Base-by-base conservation (phyloP, 768 basidiomycete species). In the Mycena galopus region DNA sequence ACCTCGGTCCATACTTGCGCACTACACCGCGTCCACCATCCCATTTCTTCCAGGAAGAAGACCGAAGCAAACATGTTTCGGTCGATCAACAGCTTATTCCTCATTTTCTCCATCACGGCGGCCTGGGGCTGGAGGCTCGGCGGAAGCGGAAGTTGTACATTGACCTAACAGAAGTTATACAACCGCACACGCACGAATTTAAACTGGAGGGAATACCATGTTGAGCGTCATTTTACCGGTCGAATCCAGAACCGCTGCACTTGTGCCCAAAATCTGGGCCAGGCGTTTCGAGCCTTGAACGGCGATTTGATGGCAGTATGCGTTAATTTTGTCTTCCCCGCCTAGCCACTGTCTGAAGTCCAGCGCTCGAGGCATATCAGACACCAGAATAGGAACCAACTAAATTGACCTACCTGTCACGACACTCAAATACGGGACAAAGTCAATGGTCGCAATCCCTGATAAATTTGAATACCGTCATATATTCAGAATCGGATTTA, bases 301-400 rank as follows among this genome's bases (percentile, higher is more conserved):
- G 2, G 94, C 95, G 10, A 96, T 86, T 12, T 85, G 76, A 78
- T 92, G 93, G 73, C 91, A 94, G 79, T 96, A 96, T 2, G 83
- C 84, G 72, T 90, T 91, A 68, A 96, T 96, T 74, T 87, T 88
- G 33, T 88, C 82, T 81, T 97, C 96, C 3, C 96, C 96, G 0
- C 96, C 95, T 17, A 96, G 83, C 86, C 89, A 91, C 66, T 89
- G 81, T 44, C 96, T 89, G 82, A 96, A 96, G 50, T 93, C 88
- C 9, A 96, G 79, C 0, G 95, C 96, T 91, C 25, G 30, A 58
- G 23, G 30, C 1, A 55, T 5, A 12, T 62, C n/a, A n/a, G n/a
- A n/a, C n/a, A n/a, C n/a, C n/a, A n/a, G n/a, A n/a, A 37, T 21
- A 10, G 5, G 29, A 62, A 30, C 29, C 4, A 33, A 12, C 61